These are phyloP conservation scores for Boletus patriciae DNA, from an alignment of 768 basidiomycete species.

Conservation along the genomic window DNA sequence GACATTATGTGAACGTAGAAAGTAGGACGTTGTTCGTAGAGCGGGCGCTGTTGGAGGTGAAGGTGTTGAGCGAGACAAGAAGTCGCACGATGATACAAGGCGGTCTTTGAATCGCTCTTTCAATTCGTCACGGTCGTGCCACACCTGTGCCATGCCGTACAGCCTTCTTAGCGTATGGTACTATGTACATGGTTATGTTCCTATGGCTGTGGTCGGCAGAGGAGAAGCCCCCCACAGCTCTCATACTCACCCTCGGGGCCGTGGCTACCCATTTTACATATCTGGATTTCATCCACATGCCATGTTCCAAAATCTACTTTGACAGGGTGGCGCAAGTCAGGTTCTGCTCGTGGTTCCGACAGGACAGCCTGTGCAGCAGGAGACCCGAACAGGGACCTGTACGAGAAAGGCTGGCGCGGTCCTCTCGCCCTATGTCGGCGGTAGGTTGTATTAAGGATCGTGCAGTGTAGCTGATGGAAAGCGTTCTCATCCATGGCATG, in stretches of 20 bases:
- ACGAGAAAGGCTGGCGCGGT: conserved; percentile 44
- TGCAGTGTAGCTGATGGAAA: conserved; percentile 45
- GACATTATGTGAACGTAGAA: conserved; percentile 63
- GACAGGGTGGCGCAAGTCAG: conserved; percentile 24
- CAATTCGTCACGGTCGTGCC: conserved; percentile 30
- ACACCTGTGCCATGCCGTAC: conserved; percentile 33
- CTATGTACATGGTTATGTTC: not conserved
- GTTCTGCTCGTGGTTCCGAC: not conserved
- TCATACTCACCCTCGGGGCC: conserved; percentile 64
- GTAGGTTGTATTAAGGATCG: conserved; percentile 49
- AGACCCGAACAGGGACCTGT: conserved; percentile 36
- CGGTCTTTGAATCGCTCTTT: conserved; percentile 38
- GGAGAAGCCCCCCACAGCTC: conserved; percentile 35
- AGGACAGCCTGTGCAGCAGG: conserved; percentile 12
- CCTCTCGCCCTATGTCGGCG: conserved; percentile 36
- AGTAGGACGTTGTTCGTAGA: conserved; percentile 31
- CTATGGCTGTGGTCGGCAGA: conserved; percentile 1
- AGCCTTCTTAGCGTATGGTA: not conserved
- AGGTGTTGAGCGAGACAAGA: conserved; percentile 41
- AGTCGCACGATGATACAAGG: conserved; percentile 39
- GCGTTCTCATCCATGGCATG: not conserved
- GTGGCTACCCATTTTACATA: conserved; percentile 72
- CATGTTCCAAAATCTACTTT: conserved; percentile 53
- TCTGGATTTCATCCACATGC: conserved; percentile 54
- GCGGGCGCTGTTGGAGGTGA: conserved; percentile 38